Evolutionary conservation across 2,329 filamentous ascomycete species (phyloP).

Genomic region (Incumbomyces delicatus): DNA sequence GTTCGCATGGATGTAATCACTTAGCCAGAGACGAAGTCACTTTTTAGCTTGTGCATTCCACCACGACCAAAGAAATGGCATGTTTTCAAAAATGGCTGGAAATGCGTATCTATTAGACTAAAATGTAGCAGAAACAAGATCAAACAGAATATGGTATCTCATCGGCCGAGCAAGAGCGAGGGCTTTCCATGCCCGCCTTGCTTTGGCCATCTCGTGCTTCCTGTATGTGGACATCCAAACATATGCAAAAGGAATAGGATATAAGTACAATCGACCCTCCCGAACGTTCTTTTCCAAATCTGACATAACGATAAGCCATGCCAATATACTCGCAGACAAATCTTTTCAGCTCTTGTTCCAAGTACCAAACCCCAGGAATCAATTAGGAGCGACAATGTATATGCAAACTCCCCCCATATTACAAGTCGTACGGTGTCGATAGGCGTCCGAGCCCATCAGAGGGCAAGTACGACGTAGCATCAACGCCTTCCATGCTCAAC

Average conservation of each 20-base stretch:
- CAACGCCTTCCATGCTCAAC: not conserved
- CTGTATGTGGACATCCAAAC: not conserved
- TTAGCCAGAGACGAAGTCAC: no score
- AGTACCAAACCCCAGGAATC: not conserved
- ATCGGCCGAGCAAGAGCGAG: not conserved
- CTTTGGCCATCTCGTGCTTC: not conserved
- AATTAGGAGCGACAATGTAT: not conserved
- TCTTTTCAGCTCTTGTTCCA: not conserved
- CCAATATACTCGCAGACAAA: not conserved
- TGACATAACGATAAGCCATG: not conserved
- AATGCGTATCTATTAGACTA: slow-evolving; percentile 1
- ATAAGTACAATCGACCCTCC: slow-evolving; percentile 5
- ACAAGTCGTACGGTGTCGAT: no score
- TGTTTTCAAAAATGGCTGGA: not conserved
- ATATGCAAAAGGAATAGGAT: slow-evolving; percentile 3
- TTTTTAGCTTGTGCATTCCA: no score
- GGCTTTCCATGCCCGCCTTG: not conserved
- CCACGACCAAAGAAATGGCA: no score
- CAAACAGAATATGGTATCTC: not conserved
- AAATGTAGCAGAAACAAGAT: not conserved
- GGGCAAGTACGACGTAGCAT: not conserved
- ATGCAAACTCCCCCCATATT: not conserved
- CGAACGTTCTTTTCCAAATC: not conserved
- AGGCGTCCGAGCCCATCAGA: no score
- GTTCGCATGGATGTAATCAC: no score